Conservation (phyloP, 2,329 filamentous ascomycete species). For the Paecilomyces variotii region DNA sequence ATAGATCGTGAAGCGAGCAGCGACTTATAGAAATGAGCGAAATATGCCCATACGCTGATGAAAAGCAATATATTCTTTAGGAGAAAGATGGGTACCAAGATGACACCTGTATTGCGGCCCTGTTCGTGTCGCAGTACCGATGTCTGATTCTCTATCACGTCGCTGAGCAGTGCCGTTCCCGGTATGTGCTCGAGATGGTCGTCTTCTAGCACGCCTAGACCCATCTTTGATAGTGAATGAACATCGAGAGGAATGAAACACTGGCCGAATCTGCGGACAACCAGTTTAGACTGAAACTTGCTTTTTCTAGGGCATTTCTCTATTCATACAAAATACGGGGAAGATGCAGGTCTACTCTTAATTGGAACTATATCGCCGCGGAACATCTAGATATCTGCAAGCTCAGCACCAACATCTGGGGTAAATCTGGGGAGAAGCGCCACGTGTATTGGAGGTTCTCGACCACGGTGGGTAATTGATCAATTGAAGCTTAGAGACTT, state of each 20-base stretch:
- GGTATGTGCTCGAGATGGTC: conserved; percentile 19
- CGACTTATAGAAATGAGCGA: conserved; percentile 12
- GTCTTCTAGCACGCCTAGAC: conserved; percentile 22
- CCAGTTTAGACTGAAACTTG: not conserved
- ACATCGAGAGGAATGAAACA: not conserved
- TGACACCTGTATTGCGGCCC: conserved; percentile 18
- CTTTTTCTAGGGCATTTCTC: not conserved
- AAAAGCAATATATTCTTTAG: conserved; percentile 10
- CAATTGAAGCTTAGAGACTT: too few species aligned
- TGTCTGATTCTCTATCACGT: conserved; percentile 15
- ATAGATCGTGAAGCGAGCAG: conserved; percentile 10
- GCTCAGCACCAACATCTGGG: not conserved
- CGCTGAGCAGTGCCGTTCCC: conserved; percentile 15
- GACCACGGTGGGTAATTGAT: too few species aligned
- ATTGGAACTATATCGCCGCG: not conserved
- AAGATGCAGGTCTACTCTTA: not conserved
- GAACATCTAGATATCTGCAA: not conserved
- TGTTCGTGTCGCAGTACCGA: conserved; percentile 19
- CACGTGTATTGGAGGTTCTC: not conserved
- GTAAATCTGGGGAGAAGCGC: not conserved
- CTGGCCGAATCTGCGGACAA: not conserved
- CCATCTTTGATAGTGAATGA: conserved; percentile 12
- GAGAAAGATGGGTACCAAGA: conserved; percentile 16
- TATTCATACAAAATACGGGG: not conserved
- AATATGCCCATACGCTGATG: conserved; percentile 13